phyloP scores from a whole-genome alignment of 2,329 filamentous ascomycete genomes.

The Aureobasidium sp. region DNA sequence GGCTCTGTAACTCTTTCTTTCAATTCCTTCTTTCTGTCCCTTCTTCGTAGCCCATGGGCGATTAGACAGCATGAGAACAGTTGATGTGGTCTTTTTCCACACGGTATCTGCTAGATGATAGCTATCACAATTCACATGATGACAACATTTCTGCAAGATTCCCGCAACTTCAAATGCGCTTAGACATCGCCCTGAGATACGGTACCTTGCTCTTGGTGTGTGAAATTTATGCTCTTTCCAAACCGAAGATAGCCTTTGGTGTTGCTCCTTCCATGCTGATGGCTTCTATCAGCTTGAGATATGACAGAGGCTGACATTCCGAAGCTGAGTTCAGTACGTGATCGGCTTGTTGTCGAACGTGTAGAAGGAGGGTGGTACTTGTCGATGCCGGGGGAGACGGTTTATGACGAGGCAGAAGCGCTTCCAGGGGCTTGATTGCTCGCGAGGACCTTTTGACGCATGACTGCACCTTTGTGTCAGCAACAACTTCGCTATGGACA shows the following conservation, averaged over 20 bases:
- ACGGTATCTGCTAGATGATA: neutral
- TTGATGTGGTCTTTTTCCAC: neutral
- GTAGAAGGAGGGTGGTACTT: neutral
- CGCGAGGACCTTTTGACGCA: conserved; percentile 44
- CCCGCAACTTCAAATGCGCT: neutral
- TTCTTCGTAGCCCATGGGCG: neutral
- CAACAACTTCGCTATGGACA: neutral
- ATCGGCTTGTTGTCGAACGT: neutral
- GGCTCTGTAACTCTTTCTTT: neutral
- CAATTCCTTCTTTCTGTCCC: neutral
- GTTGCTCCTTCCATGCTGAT: neutral
- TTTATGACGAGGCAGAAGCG: conserved; percentile 5
- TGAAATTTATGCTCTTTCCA: neutral
- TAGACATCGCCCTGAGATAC: neutral
- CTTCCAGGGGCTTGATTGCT: conserved; percentile 25
- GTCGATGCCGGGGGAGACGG: neutral
- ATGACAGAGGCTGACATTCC: neutral
- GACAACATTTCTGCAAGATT: neutral
- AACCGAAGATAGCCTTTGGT: neutral
- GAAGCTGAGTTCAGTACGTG: neutral
- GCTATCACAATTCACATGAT: neutral
- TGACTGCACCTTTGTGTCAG: conserved; percentile 30
- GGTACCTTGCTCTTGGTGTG: neutral
- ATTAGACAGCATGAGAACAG: neutral
- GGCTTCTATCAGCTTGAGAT: neutral